Conservation (phyloP, 371 early-diverging fungal genomes). For the Lichtheimia corymbifera region DNA sequence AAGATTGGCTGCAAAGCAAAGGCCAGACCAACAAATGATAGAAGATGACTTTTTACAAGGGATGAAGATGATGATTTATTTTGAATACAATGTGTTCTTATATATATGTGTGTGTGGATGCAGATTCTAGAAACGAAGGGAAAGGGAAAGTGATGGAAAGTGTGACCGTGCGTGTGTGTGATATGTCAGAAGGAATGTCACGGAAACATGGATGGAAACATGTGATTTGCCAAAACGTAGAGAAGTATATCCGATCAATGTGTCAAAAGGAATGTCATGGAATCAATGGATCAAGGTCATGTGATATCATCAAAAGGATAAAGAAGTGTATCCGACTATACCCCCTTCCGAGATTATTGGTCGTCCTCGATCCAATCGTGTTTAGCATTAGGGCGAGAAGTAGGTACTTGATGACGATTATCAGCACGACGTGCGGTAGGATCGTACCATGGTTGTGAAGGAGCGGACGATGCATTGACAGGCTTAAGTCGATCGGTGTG, state of each 20-base stretch:
- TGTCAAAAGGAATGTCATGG: not conserved
- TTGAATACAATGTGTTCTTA: not conserved
- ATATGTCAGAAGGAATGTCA: not conserved
- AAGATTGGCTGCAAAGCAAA: not conserved
- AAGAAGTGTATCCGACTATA: constrained; percentile 7
- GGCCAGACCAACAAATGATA: not conserved
- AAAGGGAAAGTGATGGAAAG: not conserved
- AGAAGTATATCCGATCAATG: too few species aligned
- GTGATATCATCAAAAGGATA: not conserved
- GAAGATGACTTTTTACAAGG: constrained; percentile 1
- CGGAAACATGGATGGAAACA: not conserved
- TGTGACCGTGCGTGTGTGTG: constrained; percentile 1
- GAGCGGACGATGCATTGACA: not conserved
- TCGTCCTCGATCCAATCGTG: constrained; percentile 12
- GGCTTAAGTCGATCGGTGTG: not conserved
- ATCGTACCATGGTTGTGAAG: not conserved
- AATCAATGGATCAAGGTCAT: not conserved
- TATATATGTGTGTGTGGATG: not conserved
- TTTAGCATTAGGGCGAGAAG: not conserved
- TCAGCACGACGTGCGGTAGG: not conserved
- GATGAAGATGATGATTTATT: constrained; percentile 1
- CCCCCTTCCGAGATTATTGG: constrained; percentile 14
- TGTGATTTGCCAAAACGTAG: too few species aligned
- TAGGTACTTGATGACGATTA: not conserved
- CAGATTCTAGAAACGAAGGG: not conserved